Evolutionary conservation across 2,329 filamentous ascomycete genomes (phyloP).

Genomic region (Chaetomium olivaceum): DNA sequence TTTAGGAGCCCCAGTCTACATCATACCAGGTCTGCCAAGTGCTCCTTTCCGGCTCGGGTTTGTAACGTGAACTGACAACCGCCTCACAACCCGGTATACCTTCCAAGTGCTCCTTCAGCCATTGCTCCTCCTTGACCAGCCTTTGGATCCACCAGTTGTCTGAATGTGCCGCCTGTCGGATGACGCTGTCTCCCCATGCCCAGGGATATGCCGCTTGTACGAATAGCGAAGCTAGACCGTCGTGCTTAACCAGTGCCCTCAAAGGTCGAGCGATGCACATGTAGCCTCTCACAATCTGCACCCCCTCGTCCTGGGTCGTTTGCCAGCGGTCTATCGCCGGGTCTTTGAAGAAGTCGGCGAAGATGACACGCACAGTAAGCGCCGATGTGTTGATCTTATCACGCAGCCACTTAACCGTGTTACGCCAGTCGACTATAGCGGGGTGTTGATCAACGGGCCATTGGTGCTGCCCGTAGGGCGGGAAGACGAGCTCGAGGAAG

Average conservation of each 20-base stretch:
- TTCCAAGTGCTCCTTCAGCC: neutral
- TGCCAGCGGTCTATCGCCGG: too few relatives aligned
- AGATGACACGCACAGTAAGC: conserved; percentile 13
- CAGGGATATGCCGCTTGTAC: neutral
- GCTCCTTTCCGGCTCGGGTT: neutral
- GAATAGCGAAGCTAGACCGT: neutral
- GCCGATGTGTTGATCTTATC: conserved; percentile 14
- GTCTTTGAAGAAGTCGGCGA: neutral
- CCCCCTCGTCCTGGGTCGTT: neutral
- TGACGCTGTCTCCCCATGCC: neutral
- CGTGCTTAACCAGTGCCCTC: neutral
- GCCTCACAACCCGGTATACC: neutral
- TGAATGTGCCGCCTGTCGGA: neutral
- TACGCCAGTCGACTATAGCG: conserved; percentile 15
- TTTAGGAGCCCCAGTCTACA: too few relatives aligned
- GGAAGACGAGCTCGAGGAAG: conserved; percentile 21
- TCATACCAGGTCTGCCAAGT: conserved; percentile 1
- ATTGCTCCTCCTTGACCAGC: neutral
- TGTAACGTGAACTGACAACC: neutral
- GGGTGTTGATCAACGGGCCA: conserved; percentile 8
- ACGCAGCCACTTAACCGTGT: conserved; percentile 14
- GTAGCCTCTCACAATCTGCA: neutral
- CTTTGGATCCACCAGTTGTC: neutral
- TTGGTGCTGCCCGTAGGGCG: neutral
- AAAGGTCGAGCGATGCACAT: neutral